Evolutionary conservation across 768 basidiomycete species (phyloP).

Genomic region (Hericium coralloides): DNA sequence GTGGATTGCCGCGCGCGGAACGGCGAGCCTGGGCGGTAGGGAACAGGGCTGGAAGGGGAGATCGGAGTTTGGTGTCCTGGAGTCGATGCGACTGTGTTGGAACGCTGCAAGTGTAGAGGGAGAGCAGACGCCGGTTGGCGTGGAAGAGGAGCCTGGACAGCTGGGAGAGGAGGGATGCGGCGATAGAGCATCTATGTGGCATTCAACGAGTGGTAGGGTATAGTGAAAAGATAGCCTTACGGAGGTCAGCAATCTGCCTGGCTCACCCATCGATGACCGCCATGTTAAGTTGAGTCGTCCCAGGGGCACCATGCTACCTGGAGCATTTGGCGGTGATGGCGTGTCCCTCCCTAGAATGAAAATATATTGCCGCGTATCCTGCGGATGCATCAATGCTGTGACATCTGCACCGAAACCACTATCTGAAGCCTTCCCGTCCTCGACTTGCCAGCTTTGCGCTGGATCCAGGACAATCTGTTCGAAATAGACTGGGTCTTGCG

Average conservation of each 20-base stretch:
- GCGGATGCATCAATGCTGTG: constrained; percentile 64
- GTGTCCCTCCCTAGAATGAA: constrained; percentile 60
- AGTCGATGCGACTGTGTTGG: constrained; percentile 29
- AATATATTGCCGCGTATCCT: constrained; percentile 81
- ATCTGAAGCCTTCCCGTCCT: constrained; percentile 41
- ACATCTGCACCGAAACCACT: constrained; percentile 8
- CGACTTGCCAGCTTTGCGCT: constrained; percentile 53
- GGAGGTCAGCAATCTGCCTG: constrained; percentile 80
- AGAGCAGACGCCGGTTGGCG: constrained; percentile 59
- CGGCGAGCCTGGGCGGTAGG: constrained; percentile 37
- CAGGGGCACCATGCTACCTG: constrained; percentile 69
- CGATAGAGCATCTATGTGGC: constrained; percentile 62
- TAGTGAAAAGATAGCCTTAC: constrained; percentile 23
- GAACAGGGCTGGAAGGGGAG: constrained; percentile 36
- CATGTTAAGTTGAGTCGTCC: constrained; percentile 87
- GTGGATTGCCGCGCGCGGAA: constrained; percentile 26
- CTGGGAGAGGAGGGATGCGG: constrained; percentile 49
- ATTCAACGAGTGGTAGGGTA: background rate
- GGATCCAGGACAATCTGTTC: constrained; percentile 76
- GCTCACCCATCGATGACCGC: constrained; percentile 79
- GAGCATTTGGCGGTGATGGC: constrained; percentile 42
- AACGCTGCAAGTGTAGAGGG: constrained; percentile 67
- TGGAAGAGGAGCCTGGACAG: constrained; percentile 21
- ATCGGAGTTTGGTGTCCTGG: constrained; percentile 33
- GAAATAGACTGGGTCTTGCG: constrained; percentile 31